Conservation (phyloP, 2,329 filamentous ascomycete species). For the Xylaria polymorpha region DNA sequence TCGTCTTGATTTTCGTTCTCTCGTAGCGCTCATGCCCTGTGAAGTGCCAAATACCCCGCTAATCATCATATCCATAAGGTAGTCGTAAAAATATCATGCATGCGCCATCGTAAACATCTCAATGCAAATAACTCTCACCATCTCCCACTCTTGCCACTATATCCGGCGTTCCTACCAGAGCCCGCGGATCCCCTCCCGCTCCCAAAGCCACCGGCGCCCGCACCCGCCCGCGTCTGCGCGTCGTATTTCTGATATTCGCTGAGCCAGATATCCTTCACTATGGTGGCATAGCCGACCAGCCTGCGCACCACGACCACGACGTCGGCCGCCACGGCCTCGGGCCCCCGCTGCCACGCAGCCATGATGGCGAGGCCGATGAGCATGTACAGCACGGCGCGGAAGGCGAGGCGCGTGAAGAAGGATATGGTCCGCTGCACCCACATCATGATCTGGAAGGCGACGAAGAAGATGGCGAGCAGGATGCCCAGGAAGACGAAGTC, state of each 20-base stretch:
- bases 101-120: slow-evolving; percentile 24
- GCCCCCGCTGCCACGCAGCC: slow-evolving; percentile 72
- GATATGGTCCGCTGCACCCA: slow-evolving; percentile 78
- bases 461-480: slow-evolving; percentile 65
- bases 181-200: slow-evolving; percentile 34
- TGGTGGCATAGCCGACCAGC: slow-evolving; percentile 59
- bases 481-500: slow-evolving; percentile 59
- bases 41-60: slow-evolving; percentile 9
- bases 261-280: slow-evolving; percentile 66
- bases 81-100: slow-evolving; percentile 34
- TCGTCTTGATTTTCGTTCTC: slow-evolving; percentile 5
- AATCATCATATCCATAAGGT: slow-evolving; percentile 22
- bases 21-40: slow-evolving; percentile 7
- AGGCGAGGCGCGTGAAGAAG: slow-evolving; percentile 78
- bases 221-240: slow-evolving; percentile 54
- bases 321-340: slow-evolving; percentile 73
- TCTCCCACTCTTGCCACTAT: slow-evolving; percentile 27
- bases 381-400: slow-evolving; percentile 74
- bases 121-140: slow-evolving; percentile 8
- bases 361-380: slow-evolving; percentile 64
- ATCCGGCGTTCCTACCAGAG: slow-evolving; percentile 35
- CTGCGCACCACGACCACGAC: slow-evolving; percentile 57
- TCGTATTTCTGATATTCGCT: slow-evolving; percentile 69
- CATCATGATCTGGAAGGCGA: slow-evolving; percentile 74
- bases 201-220: slow-evolving; percentile 30